Evolutionary conservation across 169 alveolate genomes (phyloP), one percentile per base, ranked within the genome.

Genomic region (Amoebophrya sp.): DNA sequence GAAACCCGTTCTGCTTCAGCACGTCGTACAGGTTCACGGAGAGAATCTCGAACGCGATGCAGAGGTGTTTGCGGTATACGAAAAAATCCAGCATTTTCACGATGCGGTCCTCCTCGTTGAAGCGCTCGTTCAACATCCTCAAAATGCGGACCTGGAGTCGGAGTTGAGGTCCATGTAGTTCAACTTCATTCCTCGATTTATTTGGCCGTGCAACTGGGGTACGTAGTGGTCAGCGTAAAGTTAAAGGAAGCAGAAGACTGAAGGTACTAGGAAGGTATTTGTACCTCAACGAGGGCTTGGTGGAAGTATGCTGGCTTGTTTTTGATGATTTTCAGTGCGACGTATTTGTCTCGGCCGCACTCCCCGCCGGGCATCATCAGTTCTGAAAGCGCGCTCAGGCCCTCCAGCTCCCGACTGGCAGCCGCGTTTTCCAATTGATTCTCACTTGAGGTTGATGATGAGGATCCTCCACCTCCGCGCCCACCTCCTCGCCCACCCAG

Each of bases 1-100:
- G 90, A 89, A 90, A 88, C 48, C 92, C 45, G 88, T 91, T 89
- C 88, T 89, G 92, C 89, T 91, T 92, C 45, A 95, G 89, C 13
- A 92, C 92, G 89, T 95, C 95, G 78, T 91, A 92, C n/a, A 95
- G 92, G 88, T 93, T 94, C 10, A 90, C 91, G 40, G 91, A 91
- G 40, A 94, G 89, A 34, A 94, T 50, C 88, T 94, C 95, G 67
- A 95, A 94, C 20, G 94, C 95, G 29, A 95, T 92, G 91, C 96
- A 94, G 40, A 93, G 90, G 91, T 95, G 97, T 42, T 93, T 91
- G n/a, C 92, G 89, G 90, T 91, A 92, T 40, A 91, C 93, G 70
- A 95, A 95, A 91, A 90, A 92, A 88, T 94, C 95, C 48, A 90
- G 89, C 93, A 94, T 92, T 34, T 91, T 67, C 50, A 93, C 94